A percentile compares a stretch with the other conserved stretches of the same genome.
Conservation (phyloP, 306 rosid species). For the Cercis canadensis region DNA sequence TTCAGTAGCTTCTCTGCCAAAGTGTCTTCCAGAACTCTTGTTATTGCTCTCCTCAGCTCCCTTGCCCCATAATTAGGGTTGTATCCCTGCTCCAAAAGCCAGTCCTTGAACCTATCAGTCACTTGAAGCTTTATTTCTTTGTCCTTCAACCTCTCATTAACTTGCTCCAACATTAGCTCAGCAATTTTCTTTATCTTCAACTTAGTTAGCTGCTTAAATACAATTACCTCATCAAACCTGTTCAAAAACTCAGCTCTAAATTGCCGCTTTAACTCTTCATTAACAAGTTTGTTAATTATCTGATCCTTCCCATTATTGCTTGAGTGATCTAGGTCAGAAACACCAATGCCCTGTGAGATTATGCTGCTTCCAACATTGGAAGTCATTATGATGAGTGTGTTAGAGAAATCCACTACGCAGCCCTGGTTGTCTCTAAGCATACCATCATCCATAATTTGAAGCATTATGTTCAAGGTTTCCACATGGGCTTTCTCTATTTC, state of each 20-base stretch:
- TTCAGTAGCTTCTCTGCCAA: no score
- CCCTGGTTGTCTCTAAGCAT: slow-evolving; percentile 68
- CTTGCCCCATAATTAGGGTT: no score
- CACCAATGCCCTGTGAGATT: slow-evolving; percentile 65
- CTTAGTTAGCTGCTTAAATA: slow-evolving; percentile 66
- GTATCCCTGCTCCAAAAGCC: no score
- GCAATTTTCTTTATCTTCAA: no score
- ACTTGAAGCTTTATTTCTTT: no score
- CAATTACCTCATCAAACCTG: slow-evolving; percentile 69
- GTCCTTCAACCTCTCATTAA: no score
- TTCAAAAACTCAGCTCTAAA: slow-evolving; percentile 66
- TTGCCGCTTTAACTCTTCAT: slow-evolving; percentile 62
- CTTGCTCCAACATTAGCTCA: no score
- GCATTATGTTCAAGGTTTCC: slow-evolving; percentile 70
- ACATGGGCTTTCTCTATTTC: slow-evolving; percentile 75
- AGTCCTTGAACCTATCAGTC: no score
- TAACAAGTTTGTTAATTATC: slow-evolving; percentile 62
- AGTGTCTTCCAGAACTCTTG: no score
- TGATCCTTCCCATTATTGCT: no score
- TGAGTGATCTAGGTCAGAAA: slow-evolving; percentile 58
- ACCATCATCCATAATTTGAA: slow-evolving; percentile 67
- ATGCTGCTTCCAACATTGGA: slow-evolving; percentile 71
- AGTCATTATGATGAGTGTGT: slow-evolving; percentile 69
- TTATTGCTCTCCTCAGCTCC: no score
- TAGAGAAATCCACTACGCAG: slow-evolving; percentile 62